Conservation (phyloP, 1,284 basidiomycete genomes). For the Naganishia sp. region DNA sequence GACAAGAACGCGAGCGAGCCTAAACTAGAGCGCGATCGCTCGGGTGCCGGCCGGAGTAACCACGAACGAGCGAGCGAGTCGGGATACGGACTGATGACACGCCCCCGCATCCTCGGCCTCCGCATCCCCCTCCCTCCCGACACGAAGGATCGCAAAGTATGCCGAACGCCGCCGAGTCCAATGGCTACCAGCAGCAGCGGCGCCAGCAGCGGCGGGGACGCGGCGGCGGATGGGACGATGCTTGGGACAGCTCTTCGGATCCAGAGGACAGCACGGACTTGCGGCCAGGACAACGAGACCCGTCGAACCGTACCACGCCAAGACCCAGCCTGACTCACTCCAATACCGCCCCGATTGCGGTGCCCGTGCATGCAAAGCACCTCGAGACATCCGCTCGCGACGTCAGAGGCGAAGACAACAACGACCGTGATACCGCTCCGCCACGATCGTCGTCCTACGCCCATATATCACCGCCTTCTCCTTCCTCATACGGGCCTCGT, state of each 20-base stretch:
- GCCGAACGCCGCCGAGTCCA: conserved; percentile 18
- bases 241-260: conserved; percentile 33
- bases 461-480: conserved; percentile 71
- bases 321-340: not conserved
- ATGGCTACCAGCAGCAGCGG: not conserved
- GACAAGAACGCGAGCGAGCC: not conserved
- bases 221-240: conserved; percentile 25
- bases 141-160: conserved; percentile 35
- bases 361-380: not conserved
- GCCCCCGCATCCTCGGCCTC: not conserved
- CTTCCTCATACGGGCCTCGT: conserved; percentile 69
- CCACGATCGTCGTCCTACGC: conserved; percentile 78
- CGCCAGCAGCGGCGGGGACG: not conserved
- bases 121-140: conserved; percentile 41
- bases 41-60: no score
- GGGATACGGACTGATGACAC: no score
- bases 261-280: conserved; percentile 11
- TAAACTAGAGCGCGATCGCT: no score
- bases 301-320: not conserved
- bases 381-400: not conserved
- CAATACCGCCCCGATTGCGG: conserved; percentile 2
- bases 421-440: conserved; percentile 56
- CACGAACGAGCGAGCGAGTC: no score
- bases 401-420: conserved; percentile 12
- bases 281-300: conserved; percentile 1